These are phyloP conservation scores for Pouteria glomerata DNA, from an alignment of 148 eudicot genomes.

Conservation along the genomic window DNA sequence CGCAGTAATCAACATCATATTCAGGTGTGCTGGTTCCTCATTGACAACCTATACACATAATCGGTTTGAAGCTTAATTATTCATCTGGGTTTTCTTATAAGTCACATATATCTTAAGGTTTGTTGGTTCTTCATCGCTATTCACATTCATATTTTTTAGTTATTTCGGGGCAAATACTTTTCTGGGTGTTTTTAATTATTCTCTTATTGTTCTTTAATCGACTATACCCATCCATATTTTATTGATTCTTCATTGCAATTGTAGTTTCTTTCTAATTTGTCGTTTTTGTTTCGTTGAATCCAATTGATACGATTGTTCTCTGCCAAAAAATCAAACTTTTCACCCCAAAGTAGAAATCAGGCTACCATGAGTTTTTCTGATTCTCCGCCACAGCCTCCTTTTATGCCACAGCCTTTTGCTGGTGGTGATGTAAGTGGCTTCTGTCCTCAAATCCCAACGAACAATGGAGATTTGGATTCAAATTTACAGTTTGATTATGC, in stretches of 20 bases:
- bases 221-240: neutral
- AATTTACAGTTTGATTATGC: slow-evolving; percentile 35
- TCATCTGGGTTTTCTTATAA: neutral
- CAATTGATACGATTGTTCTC: slow-evolving; percentile 1
- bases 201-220: neutral
- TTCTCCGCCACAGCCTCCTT: slow-evolving; percentile 23
- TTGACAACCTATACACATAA: neutral
- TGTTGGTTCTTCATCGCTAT: slow-evolving; percentile 1
- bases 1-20: no score
- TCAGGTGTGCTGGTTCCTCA: neutral
- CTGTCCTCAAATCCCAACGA: slow-evolving; percentile 34
- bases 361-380: slow-evolving; percentile 56
- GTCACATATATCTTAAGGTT: slow-evolving; percentile 2
- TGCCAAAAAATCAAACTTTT: slow-evolving; percentile 1
- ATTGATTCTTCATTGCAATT: neutral
- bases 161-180: neutral
- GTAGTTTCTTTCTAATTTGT: slow-evolving; percentile 1
- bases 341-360: neutral
- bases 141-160: neutral
- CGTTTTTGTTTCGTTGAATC: neutral
- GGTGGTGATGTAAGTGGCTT: slow-evolving; percentile 35
- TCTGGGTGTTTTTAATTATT: neutral
- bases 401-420: slow-evolving; percentile 25
- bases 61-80: neutral
- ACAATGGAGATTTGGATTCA: slow-evolving; percentile 28